A percentile compares a stretch with the other conserved stretches of the same genome.
Conservation (phyloP, 257 asterid genomes). For the Solanum stenotomum region DNA sequence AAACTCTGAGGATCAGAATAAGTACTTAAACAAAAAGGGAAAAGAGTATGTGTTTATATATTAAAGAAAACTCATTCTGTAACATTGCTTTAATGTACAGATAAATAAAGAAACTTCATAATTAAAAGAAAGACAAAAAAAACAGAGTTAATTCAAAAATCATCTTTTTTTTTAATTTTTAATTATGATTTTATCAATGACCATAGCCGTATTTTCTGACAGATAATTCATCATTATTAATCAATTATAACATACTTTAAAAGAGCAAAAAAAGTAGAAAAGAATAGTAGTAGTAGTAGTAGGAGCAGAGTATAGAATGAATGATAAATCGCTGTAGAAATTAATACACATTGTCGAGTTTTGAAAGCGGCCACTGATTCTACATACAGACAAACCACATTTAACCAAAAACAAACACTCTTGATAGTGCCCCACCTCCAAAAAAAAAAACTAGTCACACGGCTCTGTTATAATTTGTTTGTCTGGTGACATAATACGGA, state of each 20-base stretch:
- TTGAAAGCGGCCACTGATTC: constrained; percentile 42
- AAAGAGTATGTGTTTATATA: constrained; percentile 6
- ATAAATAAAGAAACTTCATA: constrained; percentile 7
- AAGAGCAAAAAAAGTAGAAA: not conserved
- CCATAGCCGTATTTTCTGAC: constrained; percentile 47
- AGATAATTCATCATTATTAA: constrained; percentile 5
- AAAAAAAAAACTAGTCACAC: not conserved
- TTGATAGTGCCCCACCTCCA: constrained; percentile 28
- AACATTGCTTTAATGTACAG: constrained; percentile 34
- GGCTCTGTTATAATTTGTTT: accelerated
- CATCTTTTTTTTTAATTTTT: not conserved
- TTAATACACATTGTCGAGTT: constrained; percentile 35
- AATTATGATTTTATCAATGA: not conserved
- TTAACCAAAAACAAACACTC: constrained; percentile 16
- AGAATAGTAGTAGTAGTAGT: not conserved
- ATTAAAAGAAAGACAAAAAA: constrained; percentile 1
- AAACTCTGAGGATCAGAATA: constrained; percentile 19
- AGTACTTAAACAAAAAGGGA: not conserved
- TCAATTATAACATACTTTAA: constrained; percentile 5
- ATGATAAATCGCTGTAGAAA: constrained; percentile 11
- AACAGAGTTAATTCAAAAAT: not conserved
- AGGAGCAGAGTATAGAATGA: not conserved
- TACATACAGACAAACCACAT: constrained; percentile 32
- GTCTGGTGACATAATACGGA: too few species aligned
- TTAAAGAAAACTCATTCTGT: constrained; percentile 5